Conservation (phyloP, 208 protist genomes). For the Leishmania arabica region DNA sequence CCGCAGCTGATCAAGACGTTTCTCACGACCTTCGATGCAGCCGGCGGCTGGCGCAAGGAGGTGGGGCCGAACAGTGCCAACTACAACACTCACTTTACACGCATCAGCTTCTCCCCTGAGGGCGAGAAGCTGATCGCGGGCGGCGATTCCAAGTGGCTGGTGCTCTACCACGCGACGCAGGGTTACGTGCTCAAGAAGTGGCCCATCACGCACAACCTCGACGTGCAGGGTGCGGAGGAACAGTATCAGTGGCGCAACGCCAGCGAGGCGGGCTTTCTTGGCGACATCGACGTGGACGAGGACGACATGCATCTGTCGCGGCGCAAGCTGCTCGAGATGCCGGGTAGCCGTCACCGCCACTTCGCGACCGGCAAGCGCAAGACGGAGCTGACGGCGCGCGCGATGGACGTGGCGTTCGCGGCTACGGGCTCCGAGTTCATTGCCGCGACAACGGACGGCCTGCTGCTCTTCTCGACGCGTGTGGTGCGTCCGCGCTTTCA, state of each 20-base stretch:
- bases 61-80: slow-evolving; percentile 85
- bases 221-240: slow-evolving; percentile 88
- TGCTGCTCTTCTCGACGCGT: slow-evolving; percentile 86
- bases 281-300: slow-evolving; percentile 87
- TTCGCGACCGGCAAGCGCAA: slow-evolving; percentile 92
- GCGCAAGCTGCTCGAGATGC: slow-evolving; percentile 89
- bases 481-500: slow-evolving; percentile 79
- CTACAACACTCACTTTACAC: slow-evolving; percentile 80
- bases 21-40: slow-evolving; percentile 80
- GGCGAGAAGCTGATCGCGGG: slow-evolving; percentile 87
- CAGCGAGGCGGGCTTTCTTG: slow-evolving; percentile 83
- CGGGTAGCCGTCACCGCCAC: slow-evolving; percentile 85
- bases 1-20: slow-evolving; percentile 89
- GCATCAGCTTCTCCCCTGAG: slow-evolving; percentile 88
- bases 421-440: slow-evolving; percentile 88
- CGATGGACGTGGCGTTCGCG: slow-evolving; percentile 79
- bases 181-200: slow-evolving; percentile 91
- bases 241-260: slow-evolving; percentile 89
- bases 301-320: slow-evolving; percentile 79
- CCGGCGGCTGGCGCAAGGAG: slow-evolving; percentile 85
- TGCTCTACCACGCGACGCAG: slow-evolving; percentile 88
- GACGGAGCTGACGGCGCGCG: slow-evolving; percentile 80
- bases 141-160: slow-evolving; percentile 91
- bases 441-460: slow-evolving; percentile 87
- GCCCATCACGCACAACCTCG: slow-evolving; percentile 89